Percentiles rank a stretch among this genome's conserved stretches.
Evolutionary conservation across 2,329 filamentous ascomycete genomes (phyloP).

Genomic region (Pyrenochaeta sp.): DNA sequence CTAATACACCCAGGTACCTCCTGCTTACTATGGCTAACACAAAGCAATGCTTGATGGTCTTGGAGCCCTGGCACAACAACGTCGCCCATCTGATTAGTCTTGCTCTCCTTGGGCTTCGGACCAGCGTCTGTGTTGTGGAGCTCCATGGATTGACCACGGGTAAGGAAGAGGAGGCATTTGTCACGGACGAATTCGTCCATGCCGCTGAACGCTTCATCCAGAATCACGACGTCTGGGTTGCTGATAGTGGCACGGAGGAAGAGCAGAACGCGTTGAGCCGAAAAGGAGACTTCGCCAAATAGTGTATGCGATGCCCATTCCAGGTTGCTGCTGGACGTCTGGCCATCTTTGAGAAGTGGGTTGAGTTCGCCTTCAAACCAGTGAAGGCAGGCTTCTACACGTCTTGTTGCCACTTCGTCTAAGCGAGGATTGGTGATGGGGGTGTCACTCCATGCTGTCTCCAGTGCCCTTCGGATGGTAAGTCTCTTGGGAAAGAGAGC

Average conservation of each 20-base stretch:
- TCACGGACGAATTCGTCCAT: constrained; percentile 72
- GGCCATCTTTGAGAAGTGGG: constrained; percentile 50
- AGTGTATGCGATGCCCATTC: constrained; percentile 73
- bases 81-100: constrained; percentile 51
- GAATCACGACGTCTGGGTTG: constrained; percentile 58
- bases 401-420: constrained; percentile 62
- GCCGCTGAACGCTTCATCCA: constrained; percentile 62
- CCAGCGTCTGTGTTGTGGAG: constrained; percentile 46
- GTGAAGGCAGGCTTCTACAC: constrained; percentile 73
- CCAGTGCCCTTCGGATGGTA: constrained; percentile 76
- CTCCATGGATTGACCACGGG: constrained; percentile 51
- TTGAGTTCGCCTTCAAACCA: constrained; percentile 86
- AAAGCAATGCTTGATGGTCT: constrained; percentile 81
- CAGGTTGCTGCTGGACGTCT: constrained; percentile 24
- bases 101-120: constrained; percentile 53
- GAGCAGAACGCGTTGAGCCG: constrained; percentile 82
- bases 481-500: constrained; percentile 86
- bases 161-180: constrained; percentile 84
- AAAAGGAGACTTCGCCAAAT: constrained; percentile 81
- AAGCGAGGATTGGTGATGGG: constrained; percentile 77
- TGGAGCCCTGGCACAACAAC: constrained; percentile 70
- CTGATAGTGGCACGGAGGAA: constrained; percentile 69
- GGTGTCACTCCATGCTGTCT: constrained; percentile 90
- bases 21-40: constrained; percentile 88
- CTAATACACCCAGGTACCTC: constrained; percentile 86